Base-by-base conservation (phyloP, 225 moss, liverwort and hornwort genomes). In the Neckera pumila region DNA sequence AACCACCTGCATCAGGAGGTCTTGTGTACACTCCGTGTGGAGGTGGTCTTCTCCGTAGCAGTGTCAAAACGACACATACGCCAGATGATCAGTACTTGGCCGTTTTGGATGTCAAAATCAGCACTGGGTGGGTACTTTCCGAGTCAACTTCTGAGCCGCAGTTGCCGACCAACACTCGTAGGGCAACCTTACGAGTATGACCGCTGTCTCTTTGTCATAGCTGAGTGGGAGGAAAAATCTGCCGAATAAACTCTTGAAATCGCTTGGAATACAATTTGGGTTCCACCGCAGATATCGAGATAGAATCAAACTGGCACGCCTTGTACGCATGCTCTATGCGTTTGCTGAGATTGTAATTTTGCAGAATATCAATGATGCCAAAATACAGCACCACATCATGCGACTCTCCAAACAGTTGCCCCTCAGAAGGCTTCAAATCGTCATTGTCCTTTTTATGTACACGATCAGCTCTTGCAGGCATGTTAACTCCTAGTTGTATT, bases 311-410 rank as follows among this genome's bases (percentile, higher is more conserved):
- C 63, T 99, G 99, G 64, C 94, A 93, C 72, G 99, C 97, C 89
- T 99, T 99, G 92, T 97, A 97, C 65, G 96, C 96, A 93, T 99
- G 99, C 90, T 99, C 99, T 88, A 99, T 92, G 85, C 96, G 96
- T 92, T 99, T 99, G 88, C 92, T 93, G 53, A 99, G 94, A 91
- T 96, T 97, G 90, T 99, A 99, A 87, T 99, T 96, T 93, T 99
- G 99, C 86, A 99, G 91, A 91, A 99, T 99, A 87, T 99, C 99
- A 91, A 99, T 99, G 91, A 99, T 96, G 91, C 99, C 99, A 91
- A 99, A 97, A 92, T 99, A 99, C 30, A 99, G 97, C 94, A 99
- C 99, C 84, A 99, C 99, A 90, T 99, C 99, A 89, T 99, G 97
- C 85, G 96, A 96, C 89, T 99, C 97, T 89, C 96, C 96, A 88